Evolutionary conservation across 352 stramenopile species (phyloP).

Genomic region (Globisporangium nodosum): DNA sequence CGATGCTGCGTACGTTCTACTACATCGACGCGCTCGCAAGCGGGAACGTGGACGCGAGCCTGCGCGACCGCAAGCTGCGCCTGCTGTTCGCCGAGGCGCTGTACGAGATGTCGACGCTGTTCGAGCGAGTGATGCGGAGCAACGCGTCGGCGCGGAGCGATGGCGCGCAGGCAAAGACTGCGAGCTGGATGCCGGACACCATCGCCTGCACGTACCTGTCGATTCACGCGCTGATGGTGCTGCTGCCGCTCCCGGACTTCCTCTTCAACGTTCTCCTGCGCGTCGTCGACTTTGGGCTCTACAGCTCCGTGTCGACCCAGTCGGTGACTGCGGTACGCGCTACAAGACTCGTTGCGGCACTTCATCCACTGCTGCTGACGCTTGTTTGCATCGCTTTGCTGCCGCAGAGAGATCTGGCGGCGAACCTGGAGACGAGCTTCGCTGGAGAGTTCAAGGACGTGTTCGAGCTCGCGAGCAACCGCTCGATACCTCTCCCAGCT

Average conservation of each 20-base stretch:
- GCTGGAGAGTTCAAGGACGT: constrained; percentile 69
- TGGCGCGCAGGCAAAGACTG: not conserved
- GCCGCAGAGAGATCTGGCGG: constrained; percentile 36
- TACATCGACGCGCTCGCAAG: constrained; percentile 70
- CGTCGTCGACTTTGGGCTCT: constrained; percentile 60
- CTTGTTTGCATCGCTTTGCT: constrained; percentile 3
- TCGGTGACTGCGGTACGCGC: constrained; percentile 44
- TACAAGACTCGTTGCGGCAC: not conserved
- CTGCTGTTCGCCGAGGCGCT: constrained; percentile 67
- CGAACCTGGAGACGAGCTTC: constrained; percentile 45
- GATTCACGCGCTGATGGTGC: constrained; percentile 55
- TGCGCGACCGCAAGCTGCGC: constrained; percentile 61
- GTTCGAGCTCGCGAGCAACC: constrained; percentile 56
- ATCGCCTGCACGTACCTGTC: constrained; percentile 56
- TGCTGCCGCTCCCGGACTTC: constrained; percentile 69
- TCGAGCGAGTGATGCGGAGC: constrained; percentile 33
- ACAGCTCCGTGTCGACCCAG: constrained; percentile 16
- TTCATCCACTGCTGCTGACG: not conserved
- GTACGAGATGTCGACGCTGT: constrained; percentile 58
- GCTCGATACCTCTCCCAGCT: constrained; percentile 32
- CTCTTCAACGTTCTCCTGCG: constrained; percentile 56
- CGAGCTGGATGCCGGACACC: constrained; percentile 43
- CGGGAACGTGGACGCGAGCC: constrained; percentile 35
- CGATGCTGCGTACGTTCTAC: constrained; percentile 77
- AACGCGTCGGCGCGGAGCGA: not conserved